Evolutionary conservation across 2,329 filamentous ascomycete genomes (phyloP).

Genomic region (Fusarium fracticaudum): DNA sequence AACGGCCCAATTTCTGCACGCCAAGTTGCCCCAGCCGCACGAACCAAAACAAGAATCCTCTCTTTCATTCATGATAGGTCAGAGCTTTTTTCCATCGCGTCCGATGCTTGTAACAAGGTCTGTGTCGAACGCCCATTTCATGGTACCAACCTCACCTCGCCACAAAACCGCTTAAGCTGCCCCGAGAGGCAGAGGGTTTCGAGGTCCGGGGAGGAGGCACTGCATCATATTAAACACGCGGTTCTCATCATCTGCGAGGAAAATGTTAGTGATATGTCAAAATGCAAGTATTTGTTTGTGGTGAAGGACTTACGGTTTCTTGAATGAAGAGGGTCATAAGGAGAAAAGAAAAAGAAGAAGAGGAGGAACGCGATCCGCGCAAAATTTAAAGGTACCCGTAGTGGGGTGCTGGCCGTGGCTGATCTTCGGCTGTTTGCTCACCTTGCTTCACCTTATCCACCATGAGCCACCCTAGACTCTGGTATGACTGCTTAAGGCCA

Average conservation of each 20-base stretch:
- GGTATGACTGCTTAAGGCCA: not conserved
- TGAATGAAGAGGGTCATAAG: constrained; percentile 98
- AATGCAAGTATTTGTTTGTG: not conserved
- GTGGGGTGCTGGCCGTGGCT: constrained; percentile 39
- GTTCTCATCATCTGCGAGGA: constrained; percentile 95
- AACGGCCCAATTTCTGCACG: constrained; percentile 7
- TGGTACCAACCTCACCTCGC: constrained; percentile 71
- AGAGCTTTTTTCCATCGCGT: constrained; percentile 98
- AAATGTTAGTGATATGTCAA: constrained; percentile 43
- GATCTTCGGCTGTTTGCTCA: constrained; percentile 40
- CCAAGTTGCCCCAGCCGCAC: constrained; percentile 5
- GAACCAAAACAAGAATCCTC: constrained; percentile 32
- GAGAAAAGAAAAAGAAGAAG: constrained; percentile 58
- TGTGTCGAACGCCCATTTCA: constrained; percentile 99
- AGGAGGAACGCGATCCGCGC: constrained; percentile 41
- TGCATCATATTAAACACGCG: constrained; percentile 92
- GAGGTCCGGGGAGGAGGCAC: constrained; percentile 71
- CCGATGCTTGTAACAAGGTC: constrained; percentile 92
- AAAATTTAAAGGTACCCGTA: constrained; percentile 50
- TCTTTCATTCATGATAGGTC: constrained; percentile 65
- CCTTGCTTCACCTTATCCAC: not conserved
- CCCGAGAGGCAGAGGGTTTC: constrained; percentile 82
- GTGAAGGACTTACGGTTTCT: constrained; percentile 79
- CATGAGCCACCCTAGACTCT: not conserved
- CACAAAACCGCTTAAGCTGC: constrained; percentile 84